Evolutionary conservation across 495 filamentous ascomycete genomes (phyloP), one percentile per base, ranked within the genome.

Genomic region (Penicillium manginii): DNA sequence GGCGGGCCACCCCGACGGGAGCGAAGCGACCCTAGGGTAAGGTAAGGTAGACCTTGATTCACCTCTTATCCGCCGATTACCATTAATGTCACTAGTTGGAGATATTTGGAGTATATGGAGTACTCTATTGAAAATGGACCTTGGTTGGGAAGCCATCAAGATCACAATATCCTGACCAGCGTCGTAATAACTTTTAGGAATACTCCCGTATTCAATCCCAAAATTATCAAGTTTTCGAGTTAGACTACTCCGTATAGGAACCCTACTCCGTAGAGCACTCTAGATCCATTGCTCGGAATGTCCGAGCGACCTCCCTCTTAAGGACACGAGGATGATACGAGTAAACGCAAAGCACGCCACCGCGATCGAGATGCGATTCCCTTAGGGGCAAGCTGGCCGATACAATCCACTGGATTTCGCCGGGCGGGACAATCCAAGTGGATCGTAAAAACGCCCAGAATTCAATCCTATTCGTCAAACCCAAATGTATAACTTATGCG

Each of bases 1-100:
- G 17, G 33, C 57, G 61, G 54, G 54, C 50, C 54, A 60, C 53
- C 18, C 54, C 50, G 61, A 54, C 61, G 54, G 52, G 26, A 46
- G n/a, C 6, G 54, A 60, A 29, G 61, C 49, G 57, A 56, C 49
- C 45, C 51, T 33, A 33, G 31, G 31, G 4, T 33, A 33, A 33
- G 5, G 5, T 33, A 33, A 5, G 31, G 31, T 33, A 33, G 31
- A 5, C 31, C n/a, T n/a, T n/a, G n/a, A n/a, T n/a, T 33, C 4
- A 5, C 37, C 40, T 54, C 29, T 50, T 57, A 50, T 51, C 40
- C 40, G 40, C 40, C 40, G 4, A 43, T n/a, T 43, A 42, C 15
- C 3, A 12, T 15, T 40, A 40, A 15, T n/a, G n/a, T n/a, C n/a
- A n/a, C n/a, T n/a, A n/a, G 15, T 39, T 39, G 35, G 35, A 39